phyloP scores from a whole-genome alignment of 768 basidiomycete species.

The Daedalea quercina region DNA sequence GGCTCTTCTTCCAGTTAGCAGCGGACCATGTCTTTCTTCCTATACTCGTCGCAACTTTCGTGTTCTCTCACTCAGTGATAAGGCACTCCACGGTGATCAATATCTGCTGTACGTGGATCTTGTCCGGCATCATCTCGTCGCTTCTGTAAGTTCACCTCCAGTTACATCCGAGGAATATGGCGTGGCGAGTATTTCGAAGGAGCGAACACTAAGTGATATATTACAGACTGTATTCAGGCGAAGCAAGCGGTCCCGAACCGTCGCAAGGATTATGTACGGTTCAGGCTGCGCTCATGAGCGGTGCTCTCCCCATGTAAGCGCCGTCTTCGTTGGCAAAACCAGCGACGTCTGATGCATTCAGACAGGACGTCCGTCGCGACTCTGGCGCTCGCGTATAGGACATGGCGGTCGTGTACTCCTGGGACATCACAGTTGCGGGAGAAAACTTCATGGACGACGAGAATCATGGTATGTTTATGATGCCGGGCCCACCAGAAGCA shows the following conservation, averaged over 20 bases:
- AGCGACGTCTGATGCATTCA: neutral
- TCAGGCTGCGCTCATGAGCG: constrained; percentile 33
- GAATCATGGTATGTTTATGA: constrained; percentile 4
- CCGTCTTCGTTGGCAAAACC: neutral
- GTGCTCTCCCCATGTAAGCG: constrained; percentile 16
- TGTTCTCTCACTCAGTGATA: constrained; percentile 30
- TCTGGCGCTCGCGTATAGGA: constrained; percentile 9
- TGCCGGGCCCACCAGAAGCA: neutral
- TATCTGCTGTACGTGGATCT: constrained; percentile 40
- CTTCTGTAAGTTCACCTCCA: constrained; percentile 42
- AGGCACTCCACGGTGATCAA: constrained; percentile 41
- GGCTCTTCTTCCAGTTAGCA: constrained; percentile 40
- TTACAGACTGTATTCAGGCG: constrained; percentile 32
- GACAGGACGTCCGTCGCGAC: constrained; percentile 10
- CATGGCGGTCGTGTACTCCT: constrained; percentile 9
- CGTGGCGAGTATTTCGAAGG: no score
- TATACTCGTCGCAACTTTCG: constrained; percentile 36
- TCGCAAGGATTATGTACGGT: constrained; percentile 33
- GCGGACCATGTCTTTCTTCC: constrained; percentile 39
- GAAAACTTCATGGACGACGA: neutral
- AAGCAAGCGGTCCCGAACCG: constrained; percentile 30
- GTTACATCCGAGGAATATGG: no score
- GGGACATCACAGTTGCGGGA: neutral
- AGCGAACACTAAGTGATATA: neutral
- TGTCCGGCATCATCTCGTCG: constrained; percentile 36